Evolutionary conservation across 2,329 filamentous ascomycete genomes (phyloP), one percentile per base, ranked within the genome.

Genomic region (Periconia sp.): DNA sequence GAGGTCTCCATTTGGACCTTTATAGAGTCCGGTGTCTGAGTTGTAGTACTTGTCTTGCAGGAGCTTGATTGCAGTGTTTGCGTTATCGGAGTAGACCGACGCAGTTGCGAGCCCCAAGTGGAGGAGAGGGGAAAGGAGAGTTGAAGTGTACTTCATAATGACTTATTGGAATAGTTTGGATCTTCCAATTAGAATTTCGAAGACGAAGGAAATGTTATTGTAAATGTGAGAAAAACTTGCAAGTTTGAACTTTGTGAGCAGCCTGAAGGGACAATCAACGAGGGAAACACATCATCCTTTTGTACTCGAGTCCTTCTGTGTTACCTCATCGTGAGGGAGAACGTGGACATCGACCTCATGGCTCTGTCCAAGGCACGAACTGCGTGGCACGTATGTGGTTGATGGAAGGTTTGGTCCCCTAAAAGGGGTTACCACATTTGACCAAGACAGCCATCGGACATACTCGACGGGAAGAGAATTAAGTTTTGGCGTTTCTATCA

Each of bases 31-130:
- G 10, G 67, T 72, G 13, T 64, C 59, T 14, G 59, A 57, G 31
- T 65, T 64, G 53, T 74, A 74, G 61, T 62, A 73, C 42, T 68
- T 69, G 50, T 66, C 50, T 42, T 72, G 67, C 2, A 72, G 50
- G 11, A 59, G 58, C 45, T 65, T 66, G 44, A 71, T 66, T 3
- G 68, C 67, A 17, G 52, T 45, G 20, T 64, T 53, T 1, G 68
- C 65, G 52, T 71, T 60, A 27, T 63, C 59, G 9, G 62, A 60
- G 53, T 66, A 72, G 49, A 66, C 60, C 31, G 64, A 65, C 41
- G 50, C 42, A 11, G 43, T 11, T 30, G 27, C 53, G 35, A 53
- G 46, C 17, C 35, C 23, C 15, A 33, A n/a, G 47, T 27, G 49
- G 47, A 60, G 17, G 60, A 51, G 41, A 62, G 15, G 5, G 64